Conservation (phyloP, 495 filamentous ascomycete genomes). For the Aspergillus homomorphus region DNA sequence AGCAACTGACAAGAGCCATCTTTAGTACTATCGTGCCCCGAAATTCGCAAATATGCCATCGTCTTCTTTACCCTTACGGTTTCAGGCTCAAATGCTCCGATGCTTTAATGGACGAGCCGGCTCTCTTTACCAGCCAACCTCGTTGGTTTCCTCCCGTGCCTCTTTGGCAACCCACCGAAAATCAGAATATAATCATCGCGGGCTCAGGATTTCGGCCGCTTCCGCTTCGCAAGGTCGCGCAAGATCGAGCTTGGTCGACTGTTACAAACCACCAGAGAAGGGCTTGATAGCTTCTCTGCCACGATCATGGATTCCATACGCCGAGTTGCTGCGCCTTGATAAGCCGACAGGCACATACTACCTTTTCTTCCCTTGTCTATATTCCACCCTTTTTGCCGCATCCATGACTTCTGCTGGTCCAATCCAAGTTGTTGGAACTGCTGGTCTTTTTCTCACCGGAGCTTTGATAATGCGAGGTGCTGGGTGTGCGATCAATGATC, state of each 20-base stretch:
- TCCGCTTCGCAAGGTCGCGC: not conserved
- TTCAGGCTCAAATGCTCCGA: not conserved
- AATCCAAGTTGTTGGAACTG: constrained; percentile 63
- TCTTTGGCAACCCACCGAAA: not conserved
- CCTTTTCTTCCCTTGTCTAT: constrained; percentile 91
- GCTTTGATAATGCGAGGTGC: constrained; percentile 95
- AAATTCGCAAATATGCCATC: not conserved
- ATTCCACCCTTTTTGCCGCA: constrained; percentile 67
- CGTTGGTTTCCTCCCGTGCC: not conserved
- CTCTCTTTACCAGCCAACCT: not conserved
- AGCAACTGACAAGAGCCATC: not conserved
- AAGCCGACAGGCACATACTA: constrained; percentile 95
- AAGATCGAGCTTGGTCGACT: constrained; percentile 18
- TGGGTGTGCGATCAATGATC: constrained; percentile 96
- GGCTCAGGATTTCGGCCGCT: not conserved
- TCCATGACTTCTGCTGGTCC: constrained; percentile 55
- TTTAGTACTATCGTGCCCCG: not conserved
- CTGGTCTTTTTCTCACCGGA: constrained; percentile 77
- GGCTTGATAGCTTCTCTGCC: constrained; percentile 79
- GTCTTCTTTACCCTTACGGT: not conserved
- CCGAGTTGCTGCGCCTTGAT: constrained; percentile 88
- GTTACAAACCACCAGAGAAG: constrained; percentile 66
- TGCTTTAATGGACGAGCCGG: not conserved
- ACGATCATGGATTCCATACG: constrained; percentile 77
- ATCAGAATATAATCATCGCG: not conserved